Conservation (phyloP, 495 filamentous ascomycete genomes). For the Evernia prunastri region DNA sequence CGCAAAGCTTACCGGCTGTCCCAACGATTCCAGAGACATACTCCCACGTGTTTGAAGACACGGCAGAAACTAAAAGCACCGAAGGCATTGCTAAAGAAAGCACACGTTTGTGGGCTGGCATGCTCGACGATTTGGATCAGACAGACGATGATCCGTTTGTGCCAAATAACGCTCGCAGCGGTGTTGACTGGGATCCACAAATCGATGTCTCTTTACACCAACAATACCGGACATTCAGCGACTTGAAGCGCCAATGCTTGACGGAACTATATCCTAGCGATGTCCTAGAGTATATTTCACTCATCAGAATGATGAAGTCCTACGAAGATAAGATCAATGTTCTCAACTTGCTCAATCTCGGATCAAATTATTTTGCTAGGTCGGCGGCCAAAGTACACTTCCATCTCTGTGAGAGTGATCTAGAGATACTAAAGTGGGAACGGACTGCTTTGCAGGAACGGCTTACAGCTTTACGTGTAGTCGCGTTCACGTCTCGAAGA, state of each 20-base stretch:
- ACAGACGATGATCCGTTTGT: background rate
- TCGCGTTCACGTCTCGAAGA: background rate
- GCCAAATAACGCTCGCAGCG: background rate
- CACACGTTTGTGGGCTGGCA: background rate
- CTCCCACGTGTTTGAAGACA: background rate
- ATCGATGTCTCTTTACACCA: constrained; percentile 1
- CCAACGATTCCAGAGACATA: background rate
- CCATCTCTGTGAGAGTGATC: constrained; percentile 7
- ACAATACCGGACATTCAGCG: constrained; percentile 1
- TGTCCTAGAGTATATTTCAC: constrained; percentile 13
- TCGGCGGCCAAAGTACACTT: background rate
- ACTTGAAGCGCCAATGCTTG: constrained; percentile 3
- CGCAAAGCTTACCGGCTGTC: background rate
- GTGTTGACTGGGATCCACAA: background rate
- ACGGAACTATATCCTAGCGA: constrained; percentile 6
- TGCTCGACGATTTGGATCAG: background rate
- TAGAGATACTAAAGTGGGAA: constrained; percentile 3
- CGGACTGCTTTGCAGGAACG: constrained; percentile 9
- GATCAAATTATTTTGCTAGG: background rate
- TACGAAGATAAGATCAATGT: constrained; percentile 13
- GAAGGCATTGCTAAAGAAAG: background rate
- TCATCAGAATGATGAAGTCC: constrained; percentile 7
- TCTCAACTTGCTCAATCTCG: constrained; percentile 12
- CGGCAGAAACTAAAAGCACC: background rate
- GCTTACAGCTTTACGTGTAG: background rate